A percentile compares a stretch with the other conserved stretches of the same genome.
Evolutionary conservation across 129 eudicot genomes (phyloP).

Genomic region (Erigeron canadensis): DNA sequence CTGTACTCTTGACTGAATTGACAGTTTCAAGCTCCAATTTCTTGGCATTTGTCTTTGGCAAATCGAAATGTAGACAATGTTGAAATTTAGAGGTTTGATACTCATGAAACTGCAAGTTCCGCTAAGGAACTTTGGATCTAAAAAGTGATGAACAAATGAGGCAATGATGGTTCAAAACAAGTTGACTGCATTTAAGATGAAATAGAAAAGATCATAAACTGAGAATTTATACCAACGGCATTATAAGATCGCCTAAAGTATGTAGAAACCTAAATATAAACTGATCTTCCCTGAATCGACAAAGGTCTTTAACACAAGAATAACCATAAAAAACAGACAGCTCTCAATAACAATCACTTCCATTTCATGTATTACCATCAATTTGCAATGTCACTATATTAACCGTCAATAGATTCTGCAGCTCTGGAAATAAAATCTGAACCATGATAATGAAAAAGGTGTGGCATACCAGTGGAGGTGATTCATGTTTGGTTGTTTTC

Average conservation of each 20-base stretch:
- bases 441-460: conserved; percentile 6
- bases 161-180: not conserved
- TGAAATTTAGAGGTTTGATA: not conserved
- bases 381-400: not conserved
- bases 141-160: conserved; percentile 1
- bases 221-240: not conserved
- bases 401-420: not conserved
- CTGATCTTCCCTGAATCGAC: not conserved
- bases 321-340: not conserved
- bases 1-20: not conserved
- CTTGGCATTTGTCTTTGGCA: not conserved
- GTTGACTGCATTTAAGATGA: conserved; percentile 4
- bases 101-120: not conserved
- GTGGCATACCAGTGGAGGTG: conserved; percentile 35
- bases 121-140: not conserved
- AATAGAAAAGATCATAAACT: not conserved
- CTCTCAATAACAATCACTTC: too few relatives aligned
- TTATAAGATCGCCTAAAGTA: not conserved
- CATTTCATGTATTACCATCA: too few relatives aligned
- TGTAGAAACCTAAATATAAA: not conserved
- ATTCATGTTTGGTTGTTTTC: conserved; percentile 26
- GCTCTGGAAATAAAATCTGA: not conserved
- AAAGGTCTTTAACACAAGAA: not conserved
- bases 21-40: not conserved
- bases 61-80: not conserved